Conservation (phyloP, 1,284 basidiomycete species). For the Austroboletus novae-zelandiae region DNA sequence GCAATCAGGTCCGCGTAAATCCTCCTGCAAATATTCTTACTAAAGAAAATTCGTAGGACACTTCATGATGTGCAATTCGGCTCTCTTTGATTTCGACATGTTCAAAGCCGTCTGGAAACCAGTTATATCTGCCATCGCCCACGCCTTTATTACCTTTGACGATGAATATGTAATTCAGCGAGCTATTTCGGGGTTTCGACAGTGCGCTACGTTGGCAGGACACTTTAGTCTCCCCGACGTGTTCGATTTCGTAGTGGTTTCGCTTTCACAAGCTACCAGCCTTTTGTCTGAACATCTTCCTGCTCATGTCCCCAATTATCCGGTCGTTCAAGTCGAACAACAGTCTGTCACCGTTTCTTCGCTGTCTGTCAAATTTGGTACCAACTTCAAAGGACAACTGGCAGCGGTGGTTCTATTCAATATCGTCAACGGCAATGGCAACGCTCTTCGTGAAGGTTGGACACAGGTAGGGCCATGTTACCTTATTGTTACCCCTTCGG, state of each 20-base stretch:
- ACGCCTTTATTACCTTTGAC: slow-evolving; percentile 92
- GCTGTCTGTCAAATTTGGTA: slow-evolving; percentile 91
- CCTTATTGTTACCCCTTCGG: neutral
- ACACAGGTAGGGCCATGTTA: slow-evolving; percentile 57
- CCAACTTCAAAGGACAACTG: slow-evolving; percentile 93
- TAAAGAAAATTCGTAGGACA: slow-evolving; percentile 48
- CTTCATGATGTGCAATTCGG: slow-evolving; percentile 77
- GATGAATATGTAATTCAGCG: slow-evolving; percentile 97
- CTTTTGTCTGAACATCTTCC: slow-evolving; percentile 74
- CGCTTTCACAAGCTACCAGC: slow-evolving; percentile 85
- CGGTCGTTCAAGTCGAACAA: slow-evolving; percentile 90
- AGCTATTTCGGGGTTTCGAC: slow-evolving; percentile 92
- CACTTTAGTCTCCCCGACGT: slow-evolving; percentile 91
- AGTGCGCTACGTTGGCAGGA: slow-evolving; percentile 92
- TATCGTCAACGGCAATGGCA: slow-evolving; percentile 96
- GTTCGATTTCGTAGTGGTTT: slow-evolving; percentile 94
- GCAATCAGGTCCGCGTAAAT: slow-evolving; percentile 60
- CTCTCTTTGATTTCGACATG: slow-evolving; percentile 87
- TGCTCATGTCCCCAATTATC: slow-evolving; percentile 79
- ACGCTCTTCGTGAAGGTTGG: slow-evolving; percentile 94
- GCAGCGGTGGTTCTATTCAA: slow-evolving; percentile 98
- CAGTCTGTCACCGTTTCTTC: slow-evolving; percentile 89
- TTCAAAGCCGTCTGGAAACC: slow-evolving; percentile 92
- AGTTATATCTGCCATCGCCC: slow-evolving; percentile 86
- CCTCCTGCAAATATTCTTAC: neutral